Conservation (phyloP, 768 basidiomycete genomes). For the Boletus fagicola region DNA sequence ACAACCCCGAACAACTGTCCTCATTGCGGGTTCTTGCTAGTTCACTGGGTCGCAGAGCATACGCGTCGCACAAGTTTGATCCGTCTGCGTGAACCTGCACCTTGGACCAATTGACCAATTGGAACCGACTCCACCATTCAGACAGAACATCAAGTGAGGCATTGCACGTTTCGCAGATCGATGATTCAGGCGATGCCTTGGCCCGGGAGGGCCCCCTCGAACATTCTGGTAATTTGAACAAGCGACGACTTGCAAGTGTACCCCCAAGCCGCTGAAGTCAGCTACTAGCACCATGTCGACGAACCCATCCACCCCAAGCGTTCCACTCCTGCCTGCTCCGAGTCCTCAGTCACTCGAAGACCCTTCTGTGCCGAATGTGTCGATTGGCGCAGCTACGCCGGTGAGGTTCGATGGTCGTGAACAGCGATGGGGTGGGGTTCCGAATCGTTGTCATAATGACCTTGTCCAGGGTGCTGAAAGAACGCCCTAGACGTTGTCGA, state of each 20-base stretch:
- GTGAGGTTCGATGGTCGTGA: slow-evolving; percentile 65
- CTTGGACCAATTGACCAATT: not conserved
- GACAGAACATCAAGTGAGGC: not conserved
- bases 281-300: slow-evolving; percentile 6
- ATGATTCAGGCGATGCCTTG: not conserved
- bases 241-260: not conserved
- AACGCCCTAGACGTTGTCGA: slow-evolving; percentile 52
- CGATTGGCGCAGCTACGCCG: slow-evolving; percentile 22
- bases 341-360: slow-evolving; percentile 8
- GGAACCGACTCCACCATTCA: not conserved
- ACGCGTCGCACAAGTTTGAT: not conserved
- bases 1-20: not conserved
- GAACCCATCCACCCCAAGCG: not conserved
- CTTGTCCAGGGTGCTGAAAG: not conserved
- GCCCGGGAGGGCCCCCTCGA: not conserved
- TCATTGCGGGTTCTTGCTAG: not conserved
- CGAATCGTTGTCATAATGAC: not conserved
- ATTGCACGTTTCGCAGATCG: not conserved
- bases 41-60: too few relatives aligned
- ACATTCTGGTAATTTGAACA: not conserved
- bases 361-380: slow-evolving; percentile 8
- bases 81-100: not conserved
- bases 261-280: not conserved
- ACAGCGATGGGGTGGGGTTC: slow-evolving; percentile 56
- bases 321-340: slow-evolving; percentile 12